Evolutionary conservation across 78 protist genomes (phyloP).

Genomic region (Chrysochromulina parva): DNA sequence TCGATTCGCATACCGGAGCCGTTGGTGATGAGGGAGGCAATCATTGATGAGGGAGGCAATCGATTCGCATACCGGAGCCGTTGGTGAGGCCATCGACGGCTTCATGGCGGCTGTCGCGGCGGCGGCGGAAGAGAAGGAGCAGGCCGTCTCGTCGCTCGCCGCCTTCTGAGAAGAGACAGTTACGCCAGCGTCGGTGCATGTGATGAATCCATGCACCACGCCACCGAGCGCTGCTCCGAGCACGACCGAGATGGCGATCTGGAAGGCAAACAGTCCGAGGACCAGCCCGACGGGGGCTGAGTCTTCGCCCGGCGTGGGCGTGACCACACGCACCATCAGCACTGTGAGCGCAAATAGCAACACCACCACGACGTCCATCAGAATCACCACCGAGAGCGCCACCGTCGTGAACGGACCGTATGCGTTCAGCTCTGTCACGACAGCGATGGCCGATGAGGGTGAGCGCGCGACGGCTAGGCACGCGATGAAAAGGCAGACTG

Average conservation of each 20-base stretch:
- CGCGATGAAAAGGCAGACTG: neutral
- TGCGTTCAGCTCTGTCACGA: neutral
- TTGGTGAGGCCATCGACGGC: neutral
- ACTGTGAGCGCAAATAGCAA: neutral
- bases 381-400: neutral
- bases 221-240: neutral
- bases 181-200: neutral
- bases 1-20: too few species aligned
- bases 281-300: neutral
- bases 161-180: neutral
- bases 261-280: neutral
- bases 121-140: too few species aligned
- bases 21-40: neutral
- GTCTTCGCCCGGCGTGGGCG: neutral
- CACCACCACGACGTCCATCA: neutral
- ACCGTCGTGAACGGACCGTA: neutral
- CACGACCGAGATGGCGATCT: neutral
- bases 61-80: too few species aligned
- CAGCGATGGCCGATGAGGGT: constrained; percentile 11
- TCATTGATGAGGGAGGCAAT: neutral
- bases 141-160: too few species aligned
- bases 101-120: neutral
- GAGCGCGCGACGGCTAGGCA: constrained; percentile 28
- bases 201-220: neutral
- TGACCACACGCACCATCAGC: neutral